A percentile compares a stretch with the other conserved stretches of the same genome.
Evolutionary conservation across 2,329 filamentous ascomycete species (phyloP).

Genomic region (Fonsecaea erecta): DNA sequence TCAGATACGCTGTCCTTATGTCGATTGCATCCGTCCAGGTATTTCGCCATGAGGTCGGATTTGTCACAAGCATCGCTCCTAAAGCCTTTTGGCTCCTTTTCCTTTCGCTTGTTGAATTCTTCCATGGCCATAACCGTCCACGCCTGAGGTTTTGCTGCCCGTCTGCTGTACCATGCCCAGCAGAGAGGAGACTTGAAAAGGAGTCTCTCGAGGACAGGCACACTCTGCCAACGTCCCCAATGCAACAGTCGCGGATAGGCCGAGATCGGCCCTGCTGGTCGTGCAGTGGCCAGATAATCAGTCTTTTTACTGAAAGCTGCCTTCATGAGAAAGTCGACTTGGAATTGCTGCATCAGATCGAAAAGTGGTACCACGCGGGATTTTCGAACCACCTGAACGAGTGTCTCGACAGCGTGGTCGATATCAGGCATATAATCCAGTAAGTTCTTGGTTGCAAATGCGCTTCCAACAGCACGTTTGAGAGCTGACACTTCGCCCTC

Average conservation of each 20-base stretch:
- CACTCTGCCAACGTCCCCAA: constrained; percentile 21
- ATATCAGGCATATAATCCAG: constrained; percentile 24
- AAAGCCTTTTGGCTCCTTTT: background rate
- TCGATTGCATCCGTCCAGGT: constrained; percentile 16
- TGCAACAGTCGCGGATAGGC: constrained; percentile 29
- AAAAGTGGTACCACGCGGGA: constrained; percentile 13
- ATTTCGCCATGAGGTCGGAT: constrained; percentile 21
- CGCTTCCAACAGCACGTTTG: constrained; percentile 19
- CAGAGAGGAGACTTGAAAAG: constrained; percentile 73
- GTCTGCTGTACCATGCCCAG: constrained; percentile 14
- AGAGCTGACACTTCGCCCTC: constrained; percentile 20
- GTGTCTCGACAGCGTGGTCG: constrained; percentile 9
- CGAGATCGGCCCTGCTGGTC: constrained; percentile 44
- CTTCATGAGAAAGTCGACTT: constrained; percentile 69
- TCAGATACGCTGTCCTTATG: constrained; percentile 20
- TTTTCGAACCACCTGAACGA: constrained; percentile 9
- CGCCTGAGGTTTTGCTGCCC: constrained; percentile 14
- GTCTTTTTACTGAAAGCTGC: constrained; percentile 63
- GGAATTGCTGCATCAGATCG: constrained; percentile 75
- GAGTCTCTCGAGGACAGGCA: constrained; percentile 44
- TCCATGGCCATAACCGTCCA: constrained; percentile 25
- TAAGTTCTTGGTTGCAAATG: constrained; percentile 23
- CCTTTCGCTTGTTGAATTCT: constrained; percentile 13
- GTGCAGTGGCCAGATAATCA: constrained; percentile 73
- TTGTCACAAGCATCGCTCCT: constrained; percentile 3